Base-by-base conservation (phyloP, 169 alveolate genomes). In the Plasmodium ovale region DNA sequence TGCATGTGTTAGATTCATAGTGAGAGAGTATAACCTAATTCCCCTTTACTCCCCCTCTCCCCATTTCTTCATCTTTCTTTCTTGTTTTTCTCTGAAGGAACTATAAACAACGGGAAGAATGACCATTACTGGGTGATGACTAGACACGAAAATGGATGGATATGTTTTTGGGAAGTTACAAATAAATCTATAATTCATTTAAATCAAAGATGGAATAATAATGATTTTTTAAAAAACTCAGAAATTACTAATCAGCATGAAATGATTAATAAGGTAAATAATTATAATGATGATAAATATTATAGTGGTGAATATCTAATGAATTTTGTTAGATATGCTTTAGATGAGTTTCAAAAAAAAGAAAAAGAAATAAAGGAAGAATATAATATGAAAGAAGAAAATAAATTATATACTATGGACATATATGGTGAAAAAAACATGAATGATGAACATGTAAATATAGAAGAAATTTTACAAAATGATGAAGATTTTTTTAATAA, bases 161-260 rank as follows among this genome's bases (percentile, higher is more conserved):
- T 92, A 3, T 92, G 92, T 47, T 92, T 92, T 74, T 92, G 95
- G 95, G 95, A 92, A 60, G 95, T 88, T n/a, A 92, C 95, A 25
- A 92, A 79, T 44, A 92, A 92, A 29, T 85, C 65, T 14, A 85
- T 85, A 44, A 85, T 85, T 23, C 91, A 85, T 60, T 60, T 85
- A 54, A 67, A 54, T 35, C 14, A 35, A 10, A 53, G 91, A 33
- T 85, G 91, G 91, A 85, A 85, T 51, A 85, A 69, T 21, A 85
- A 68, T 44, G 56, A 85, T 27, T 85, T 31, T 56, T 67, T 60
- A 56, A 39, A 39, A 25, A 69, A 85, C 23, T n/a, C 44, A 16
- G 91, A 85, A 7, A 69, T 85, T 4, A 54, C 3, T 14, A 21
- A 5, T 3, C 77, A 85, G 49, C 54, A 85, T 62, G 87, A 85